These are phyloP conservation scores for Lobosporangium transversale DNA, from an alignment of 192 early-diverging fungal species.

Conservation along the genomic window DNA sequence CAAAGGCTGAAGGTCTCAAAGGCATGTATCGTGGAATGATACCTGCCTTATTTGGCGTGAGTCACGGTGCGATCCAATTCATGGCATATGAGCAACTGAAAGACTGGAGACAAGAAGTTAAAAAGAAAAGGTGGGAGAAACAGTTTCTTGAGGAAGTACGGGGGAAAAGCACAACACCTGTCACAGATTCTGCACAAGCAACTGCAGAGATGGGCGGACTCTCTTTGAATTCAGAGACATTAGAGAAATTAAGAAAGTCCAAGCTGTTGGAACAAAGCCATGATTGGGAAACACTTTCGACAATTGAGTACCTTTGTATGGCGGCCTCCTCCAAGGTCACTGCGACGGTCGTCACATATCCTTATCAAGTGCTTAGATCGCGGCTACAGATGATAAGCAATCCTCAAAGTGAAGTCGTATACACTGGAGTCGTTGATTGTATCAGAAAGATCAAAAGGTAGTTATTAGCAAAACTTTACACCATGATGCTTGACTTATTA, in stretches of 20 bases:
- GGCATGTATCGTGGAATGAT: constrained; percentile 86
- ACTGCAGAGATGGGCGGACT: background rate
- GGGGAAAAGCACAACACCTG: background rate
- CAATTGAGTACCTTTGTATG: constrained; percentile 83
- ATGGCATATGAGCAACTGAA: constrained; percentile 99
- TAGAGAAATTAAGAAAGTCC: constrained; percentile 29
- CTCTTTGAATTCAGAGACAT: constrained; percentile 35
- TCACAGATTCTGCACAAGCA: background rate
- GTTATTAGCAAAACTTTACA: too few species aligned
- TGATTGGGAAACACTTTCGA: constrained; percentile 57
- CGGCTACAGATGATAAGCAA: constrained; percentile 79
- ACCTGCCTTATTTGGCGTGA: constrained; percentile 90
- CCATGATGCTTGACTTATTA: background rate
- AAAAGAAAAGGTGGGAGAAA: constrained; percentile 47
- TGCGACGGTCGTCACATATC: constrained; percentile 90
- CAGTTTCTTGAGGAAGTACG: constrained; percentile 44
- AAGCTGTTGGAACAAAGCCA: constrained; percentile 41
- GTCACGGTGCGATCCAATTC: constrained; percentile 98
- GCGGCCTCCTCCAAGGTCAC: constrained; percentile 87
- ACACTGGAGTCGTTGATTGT: constrained; percentile 78
- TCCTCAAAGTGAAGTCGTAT: constrained; percentile 60
- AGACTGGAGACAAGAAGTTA: constrained; percentile 61
- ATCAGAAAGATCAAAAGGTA: constrained; percentile 72
- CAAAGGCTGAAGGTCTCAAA: constrained; percentile 72
- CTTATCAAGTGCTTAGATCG: constrained; percentile 90